Base-by-base conservation (phyloP, 371 early-diverging fungal genomes). In the Chytridiales sp. region DNA sequence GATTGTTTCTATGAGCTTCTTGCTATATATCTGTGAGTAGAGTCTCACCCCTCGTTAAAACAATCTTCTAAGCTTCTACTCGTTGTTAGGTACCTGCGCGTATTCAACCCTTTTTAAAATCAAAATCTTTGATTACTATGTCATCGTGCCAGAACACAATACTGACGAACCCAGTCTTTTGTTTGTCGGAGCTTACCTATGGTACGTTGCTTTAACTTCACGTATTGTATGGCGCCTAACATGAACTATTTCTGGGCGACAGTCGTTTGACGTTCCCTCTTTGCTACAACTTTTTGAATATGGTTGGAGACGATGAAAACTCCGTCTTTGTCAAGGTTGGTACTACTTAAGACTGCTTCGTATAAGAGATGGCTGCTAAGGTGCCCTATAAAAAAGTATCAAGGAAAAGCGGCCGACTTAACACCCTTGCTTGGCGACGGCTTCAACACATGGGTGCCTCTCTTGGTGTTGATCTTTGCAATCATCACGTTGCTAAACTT, bases 11-110 rank as follows among this genome's bases (percentile, higher is more conserved):
- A 85, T 94, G 48, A 70, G 85, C 34, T 84, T 89, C 31, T 73
- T 96, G 49, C 74, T 85, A 4, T 96, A 91, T 77, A 92, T 96
- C 94, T 88, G 90, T 29, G n/a, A n/a, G n/a, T n/a, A n/a, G n/a
- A n/a, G n/a, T n/a, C n/a, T n/a, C n/a, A n/a, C n/a, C n/a, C n/a
- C n/a, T n/a, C n/a, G n/a, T n/a, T n/a, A n/a, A n/a, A n/a, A n/a
- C n/a, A n/a, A n/a, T n/a, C n/a, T n/a, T n/a, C n/a, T n/a, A n/a
- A n/a, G n/a, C n/a, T n/a, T n/a, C n/a, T n/a, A n/a, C n/a, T n/a
- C n/a, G n/a, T n/a, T n/a, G n/a, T n/a, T n/a, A n/a, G n/a, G n/a
- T 60, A 65, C 85, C n/a, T 93, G 94, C 61, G 88, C 94, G 1
- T 96, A 93, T 65, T 84, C 87, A 21, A 85, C 93, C 3, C 79